These are phyloP conservation scores for Emericellopsis terricola DNA, from an alignment of 495 filamentous ascomycete genomes.

Conservation along the genomic window DNA sequence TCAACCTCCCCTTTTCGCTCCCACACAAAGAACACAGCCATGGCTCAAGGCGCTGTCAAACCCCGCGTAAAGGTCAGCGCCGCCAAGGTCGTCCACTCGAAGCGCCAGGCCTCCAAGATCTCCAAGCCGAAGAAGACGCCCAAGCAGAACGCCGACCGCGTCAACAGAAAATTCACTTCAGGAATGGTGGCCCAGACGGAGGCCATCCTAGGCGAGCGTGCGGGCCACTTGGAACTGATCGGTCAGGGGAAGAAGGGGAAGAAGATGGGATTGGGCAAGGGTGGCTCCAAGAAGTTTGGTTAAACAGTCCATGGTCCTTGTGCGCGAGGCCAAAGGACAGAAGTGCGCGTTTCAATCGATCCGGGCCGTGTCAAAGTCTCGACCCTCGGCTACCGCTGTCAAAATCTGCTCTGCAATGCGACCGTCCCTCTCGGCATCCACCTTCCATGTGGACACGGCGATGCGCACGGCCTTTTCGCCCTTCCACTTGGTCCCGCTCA, in stretches of 20 bases:
- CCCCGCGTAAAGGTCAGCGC: conserved; percentile 13
- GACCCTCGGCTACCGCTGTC: conserved; percentile 7
- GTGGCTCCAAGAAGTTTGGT: conserved; percentile 29
- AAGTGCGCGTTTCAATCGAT: no score
- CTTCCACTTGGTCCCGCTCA: conserved; percentile 65
- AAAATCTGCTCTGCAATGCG: conserved; percentile 31
- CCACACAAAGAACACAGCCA: conserved; percentile 5
- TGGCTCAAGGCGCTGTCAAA: conserved; percentile 28
- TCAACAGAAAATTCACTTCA: conserved; percentile 20
- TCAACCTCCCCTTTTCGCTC: neutral
- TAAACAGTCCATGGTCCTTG: conserved; percentile 14
- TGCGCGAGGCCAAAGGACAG: no score
- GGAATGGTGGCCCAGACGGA: conserved; percentile 26
- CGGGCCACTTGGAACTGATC: conserved; percentile 29
- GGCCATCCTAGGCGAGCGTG: conserved; percentile 25
- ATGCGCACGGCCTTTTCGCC: conserved; percentile 54
- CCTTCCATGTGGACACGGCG: conserved; percentile 72
- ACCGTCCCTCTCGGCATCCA: conserved; percentile 37
- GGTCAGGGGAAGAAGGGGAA: conserved; percentile 24
- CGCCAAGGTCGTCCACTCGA: conserved; percentile 14
- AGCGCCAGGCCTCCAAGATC: conserved; percentile 11
- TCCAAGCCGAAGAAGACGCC: conserved; percentile 16
- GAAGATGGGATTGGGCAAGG: conserved; percentile 15
- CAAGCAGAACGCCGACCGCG: conserved; percentile 18
- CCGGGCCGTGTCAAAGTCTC: conserved; percentile 3